Base-by-base conservation (phyloP, 805 yeast species). In the Wickerhamiella australiensis region DNA sequence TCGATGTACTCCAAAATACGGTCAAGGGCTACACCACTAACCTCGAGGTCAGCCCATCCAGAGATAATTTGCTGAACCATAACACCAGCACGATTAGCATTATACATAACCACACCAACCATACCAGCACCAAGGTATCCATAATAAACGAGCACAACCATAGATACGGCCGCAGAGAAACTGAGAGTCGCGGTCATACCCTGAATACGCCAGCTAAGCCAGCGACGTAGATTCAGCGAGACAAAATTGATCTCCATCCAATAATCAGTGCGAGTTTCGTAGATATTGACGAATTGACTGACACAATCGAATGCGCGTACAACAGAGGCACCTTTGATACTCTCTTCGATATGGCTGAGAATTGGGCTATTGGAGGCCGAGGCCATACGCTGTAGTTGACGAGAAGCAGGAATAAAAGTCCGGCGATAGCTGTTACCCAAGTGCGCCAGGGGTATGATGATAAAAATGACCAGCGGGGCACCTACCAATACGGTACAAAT, bases 21-120 rank as follows among this genome's bases (percentile, higher is more conserved):
- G 67, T 88, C 96, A 35, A 87, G 92, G 8, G 92, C 80, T 29
- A 88, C 96, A 66, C 87, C 85, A 64, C 83, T 85, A 4, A 95
- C 84, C 65, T 88, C 97, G 43, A 87, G 86, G 59, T 85, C 95
- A 47, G 87, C 96, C 5, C 94, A 79, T 86, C 84, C 82, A 70
- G 94, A 74, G 33, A 88, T 94, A 64, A 87, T 83, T 87, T 92
- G 85, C 61, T 83, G 83, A 67, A 87, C 75, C 3, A 90, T 74
- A 62, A 85, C 87, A 0, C 96, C 88, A 42, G 86, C 75, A 61
- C 85, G 92, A 54, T 84, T 68, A 1, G 95, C 82, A 65, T 87
- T 87, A 42, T 90, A 82, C 54, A 88, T 82, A 18, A 92, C 80
- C 55, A 88, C 75, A 69, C 96, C 97, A 57, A 85, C 85, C 66